A percentile compares a stretch with the other conserved stretches of the same genome.
Evolutionary conservation across 2,329 filamentous ascomycete genomes (phyloP).

Genomic region (Calonectria honghensis): DNA sequence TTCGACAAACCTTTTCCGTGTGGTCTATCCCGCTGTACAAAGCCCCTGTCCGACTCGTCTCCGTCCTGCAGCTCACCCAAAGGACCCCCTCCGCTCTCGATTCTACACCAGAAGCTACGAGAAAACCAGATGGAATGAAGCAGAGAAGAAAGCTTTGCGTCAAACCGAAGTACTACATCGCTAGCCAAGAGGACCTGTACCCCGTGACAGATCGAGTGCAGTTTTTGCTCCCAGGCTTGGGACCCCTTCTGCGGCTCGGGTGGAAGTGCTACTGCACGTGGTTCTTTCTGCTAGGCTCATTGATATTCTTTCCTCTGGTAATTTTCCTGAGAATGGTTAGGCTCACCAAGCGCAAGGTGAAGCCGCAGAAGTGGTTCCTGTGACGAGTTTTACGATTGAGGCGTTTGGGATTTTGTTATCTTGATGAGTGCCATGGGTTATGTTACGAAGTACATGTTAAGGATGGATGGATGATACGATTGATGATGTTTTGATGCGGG

Average conservation of each 20-base stretch:
- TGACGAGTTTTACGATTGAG: neutral
- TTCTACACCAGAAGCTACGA: constrained; percentile 16
- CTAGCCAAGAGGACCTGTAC: constrained; percentile 87
- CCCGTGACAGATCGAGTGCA: constrained; percentile 84
- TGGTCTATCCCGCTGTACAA: constrained; percentile 87
- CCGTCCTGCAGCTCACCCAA: constrained; percentile 78
- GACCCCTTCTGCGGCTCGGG: constrained; percentile 69
- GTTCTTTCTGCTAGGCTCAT: constrained; percentile 76
- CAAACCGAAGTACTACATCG: constrained; percentile 78
- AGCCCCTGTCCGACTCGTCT: constrained; percentile 80
- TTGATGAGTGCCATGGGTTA: neutral
- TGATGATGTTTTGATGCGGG: neutral
- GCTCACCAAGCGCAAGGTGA: neutral
- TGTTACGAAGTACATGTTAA: neutral
- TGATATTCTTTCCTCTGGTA: constrained; percentile 61
- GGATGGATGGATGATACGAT: neutral
- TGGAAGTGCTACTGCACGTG: constrained; percentile 80
- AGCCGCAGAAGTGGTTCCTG: constrained; percentile 4
- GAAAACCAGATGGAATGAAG: constrained; percentile 39
- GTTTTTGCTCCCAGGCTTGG: constrained; percentile 79
- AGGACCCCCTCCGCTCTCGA: constrained; percentile 58
- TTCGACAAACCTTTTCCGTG: constrained; percentile 85
- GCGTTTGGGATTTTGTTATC: neutral
- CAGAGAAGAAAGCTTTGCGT: constrained; percentile 45
- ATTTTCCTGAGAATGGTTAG: neutral